Base-by-base conservation (phyloP, 2,329 filamentous ascomycete species). In the Emergomyces africanus region DNA sequence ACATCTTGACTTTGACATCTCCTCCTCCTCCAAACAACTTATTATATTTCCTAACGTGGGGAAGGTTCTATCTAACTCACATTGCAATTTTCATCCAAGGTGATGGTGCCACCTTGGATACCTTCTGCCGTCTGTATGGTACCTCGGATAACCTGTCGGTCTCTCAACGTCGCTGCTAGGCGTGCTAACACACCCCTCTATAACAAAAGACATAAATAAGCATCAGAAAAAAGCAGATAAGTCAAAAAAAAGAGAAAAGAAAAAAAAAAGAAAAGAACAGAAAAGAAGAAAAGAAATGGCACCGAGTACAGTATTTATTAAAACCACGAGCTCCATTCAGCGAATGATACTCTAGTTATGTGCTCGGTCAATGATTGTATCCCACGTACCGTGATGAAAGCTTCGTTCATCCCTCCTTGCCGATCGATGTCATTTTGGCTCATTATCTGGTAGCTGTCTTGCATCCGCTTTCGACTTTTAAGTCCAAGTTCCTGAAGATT, bases 361-460 rank as follows among this genome's bases (percentile, higher is more conserved):
- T 61, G 61, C 46, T 62, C 54, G 30, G 60, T 59, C 20, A 66
- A 62, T 58, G 66, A 51, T 60, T 66, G 64, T 54, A 66, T 58
- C 58, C 63, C 60, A 75, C 75, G 60, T 72, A 80, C 78, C 62
- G 81, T 83, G 55, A 85, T 78, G 61, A 77, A 79, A 46, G 79
- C 79, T 61, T 85, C 82, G 59, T 78, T 77, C 64, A 80, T 77
- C 15, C 82, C 82, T 18, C 79, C 81, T 62, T 78, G 79, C 39
- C 82, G 77, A 59, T 82, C 77, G 61, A 81, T 77, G 64, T 86
- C 82, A 65, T 87, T 87, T 65, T 82, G 77, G 61, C 77, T 80
- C 59, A 79, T 82, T 65, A 87, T 87, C 60, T 79, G 77, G 60
- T 86, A 83, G 57, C 77, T 78, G 57, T 83, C 74, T 42, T 84